A percentile compares a stretch with the other conserved stretches of the same genome.
These are phyloP conservation scores for Sphagnum fallax DNA, from an alignment of 228 moss, liverwort and hornwort species.

Conservation along the genomic window DNA sequence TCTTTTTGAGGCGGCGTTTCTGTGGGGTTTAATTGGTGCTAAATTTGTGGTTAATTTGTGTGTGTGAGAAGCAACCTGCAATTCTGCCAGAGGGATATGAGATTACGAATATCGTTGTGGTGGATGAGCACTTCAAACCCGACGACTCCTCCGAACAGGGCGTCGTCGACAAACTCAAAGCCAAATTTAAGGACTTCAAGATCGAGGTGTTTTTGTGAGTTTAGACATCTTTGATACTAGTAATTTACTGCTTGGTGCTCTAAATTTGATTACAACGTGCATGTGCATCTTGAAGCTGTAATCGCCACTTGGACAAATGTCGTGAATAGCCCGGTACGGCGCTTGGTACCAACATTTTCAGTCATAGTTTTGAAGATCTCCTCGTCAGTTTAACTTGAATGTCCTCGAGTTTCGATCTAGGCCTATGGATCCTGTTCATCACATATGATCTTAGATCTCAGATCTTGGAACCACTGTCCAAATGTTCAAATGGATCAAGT, in stretches of 20 bases:
- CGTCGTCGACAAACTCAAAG: constrained; percentile 54
- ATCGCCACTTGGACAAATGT: too few species aligned
- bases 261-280: not conserved
- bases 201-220: constrained; percentile 40
- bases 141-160: constrained; percentile 22
- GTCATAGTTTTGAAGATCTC: too few species aligned
- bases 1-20: too few species aligned
- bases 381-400: not conserved
- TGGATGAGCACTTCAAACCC: constrained; percentile 19
- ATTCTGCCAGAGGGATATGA: constrained; percentile 29
- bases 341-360: too few species aligned
- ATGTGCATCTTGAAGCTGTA: not conserved
- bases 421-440: not conserved
- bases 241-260: not conserved
- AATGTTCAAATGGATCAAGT: not conserved
- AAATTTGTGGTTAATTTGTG: too few species aligned
- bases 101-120: constrained; percentile 30
- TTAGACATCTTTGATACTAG: not conserved
- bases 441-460: not conserved
- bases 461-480: not conserved
- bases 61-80: too few species aligned
- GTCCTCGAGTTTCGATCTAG: not conserved
- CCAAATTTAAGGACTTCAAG: constrained; percentile 65
- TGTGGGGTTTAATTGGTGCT: too few species aligned
- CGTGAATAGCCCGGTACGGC: too few species aligned